These are phyloP conservation scores for Cairneyella variabilis DNA, from an alignment of 495 filamentous ascomycete species.

Conservation along the genomic window DNA sequence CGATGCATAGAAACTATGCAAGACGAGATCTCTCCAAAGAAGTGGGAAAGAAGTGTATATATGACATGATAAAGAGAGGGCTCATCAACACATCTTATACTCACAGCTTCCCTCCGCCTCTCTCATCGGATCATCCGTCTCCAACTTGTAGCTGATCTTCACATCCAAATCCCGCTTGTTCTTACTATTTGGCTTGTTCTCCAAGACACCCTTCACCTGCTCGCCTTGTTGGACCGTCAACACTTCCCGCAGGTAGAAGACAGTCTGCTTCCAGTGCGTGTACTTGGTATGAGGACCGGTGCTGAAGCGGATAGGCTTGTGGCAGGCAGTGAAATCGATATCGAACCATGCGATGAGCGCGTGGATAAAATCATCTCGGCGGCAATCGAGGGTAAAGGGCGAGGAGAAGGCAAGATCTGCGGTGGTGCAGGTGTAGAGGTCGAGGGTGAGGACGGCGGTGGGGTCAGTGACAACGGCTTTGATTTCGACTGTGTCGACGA, in stretches of 20 bases:
- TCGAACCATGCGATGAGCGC: constrained; percentile 98
- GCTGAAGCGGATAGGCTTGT: constrained; percentile 79
- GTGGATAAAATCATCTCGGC: constrained; percentile 87
- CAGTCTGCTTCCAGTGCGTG: constrained; percentile 94
- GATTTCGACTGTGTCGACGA: constrained; percentile 68
- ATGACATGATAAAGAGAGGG: background rate
- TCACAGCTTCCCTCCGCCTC: constrained; percentile 64
- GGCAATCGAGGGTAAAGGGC: constrained; percentile 62
- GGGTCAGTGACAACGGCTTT: constrained; percentile 77
- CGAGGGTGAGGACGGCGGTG: constrained; percentile 59
- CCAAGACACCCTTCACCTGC: constrained; percentile 63
- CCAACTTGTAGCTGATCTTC: constrained; percentile 74
- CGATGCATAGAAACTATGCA: background rate
- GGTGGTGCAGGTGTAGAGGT: constrained; percentile 64
- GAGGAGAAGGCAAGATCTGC: constrained; percentile 63
- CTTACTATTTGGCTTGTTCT: constrained; percentile 85
- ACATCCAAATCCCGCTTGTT: constrained; percentile 96
- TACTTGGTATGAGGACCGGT: constrained; percentile 89
- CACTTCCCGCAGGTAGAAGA: constrained; percentile 83
- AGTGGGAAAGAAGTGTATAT: background rate
- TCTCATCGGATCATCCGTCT: constrained; percentile 67
- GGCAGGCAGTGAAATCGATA: constrained; percentile 94
- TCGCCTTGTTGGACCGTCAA: constrained; percentile 80
- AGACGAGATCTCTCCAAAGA: background rate
- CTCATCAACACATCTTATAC: constrained; percentile 80